A percentile compares a stretch with the other conserved stretches of the same genome.
These are phyloP conservation scores for Melanogaster broomeanus DNA, from an alignment of 768 basidiomycete species.

Conservation along the genomic window DNA sequence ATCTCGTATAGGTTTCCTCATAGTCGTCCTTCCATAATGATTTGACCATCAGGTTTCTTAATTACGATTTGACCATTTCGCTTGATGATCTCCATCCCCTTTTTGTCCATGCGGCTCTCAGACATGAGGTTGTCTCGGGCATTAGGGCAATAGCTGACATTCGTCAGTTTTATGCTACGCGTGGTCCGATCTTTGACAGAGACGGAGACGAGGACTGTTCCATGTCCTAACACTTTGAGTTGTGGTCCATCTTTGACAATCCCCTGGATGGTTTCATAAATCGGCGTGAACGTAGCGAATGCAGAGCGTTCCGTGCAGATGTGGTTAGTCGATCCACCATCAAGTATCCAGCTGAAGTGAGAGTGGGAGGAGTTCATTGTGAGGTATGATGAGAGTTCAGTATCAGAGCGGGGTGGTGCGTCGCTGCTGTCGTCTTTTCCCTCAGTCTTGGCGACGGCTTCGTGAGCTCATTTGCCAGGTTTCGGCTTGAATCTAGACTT, in stretches of 20 bases:
- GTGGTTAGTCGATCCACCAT: conserved; percentile 2
- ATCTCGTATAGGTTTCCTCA: conserved; percentile 9
- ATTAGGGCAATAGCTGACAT: conserved; percentile 11
- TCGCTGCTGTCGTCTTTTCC: background rate
- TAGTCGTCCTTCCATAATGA: conserved; percentile 6
- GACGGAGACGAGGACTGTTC: background rate
- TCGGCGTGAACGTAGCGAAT: conserved; percentile 1
- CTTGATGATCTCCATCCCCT: conserved; percentile 9
- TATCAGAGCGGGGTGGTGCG: background rate
- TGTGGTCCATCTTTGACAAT: conserved; percentile 6
- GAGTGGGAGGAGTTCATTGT: background rate
- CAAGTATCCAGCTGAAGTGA: conserved; percentile 8
- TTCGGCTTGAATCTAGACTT: too few relatives aligned
- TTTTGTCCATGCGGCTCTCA: conserved; percentile 4
- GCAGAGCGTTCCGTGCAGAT: background rate
- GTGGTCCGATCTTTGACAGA: background rate
- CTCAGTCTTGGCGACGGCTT: background rate
- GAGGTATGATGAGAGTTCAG: background rate
- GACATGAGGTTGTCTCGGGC: conserved; percentile 4
- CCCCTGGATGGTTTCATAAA: background rate
- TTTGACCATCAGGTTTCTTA: conserved; percentile 1
- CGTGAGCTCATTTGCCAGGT: background rate
- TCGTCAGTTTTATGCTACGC: background rate
- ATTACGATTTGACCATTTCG: background rate
- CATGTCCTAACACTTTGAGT: background rate